Evolutionary conservation across 2,329 filamentous ascomycete species (phyloP).

Genomic region (Clonostachys solani): DNA sequence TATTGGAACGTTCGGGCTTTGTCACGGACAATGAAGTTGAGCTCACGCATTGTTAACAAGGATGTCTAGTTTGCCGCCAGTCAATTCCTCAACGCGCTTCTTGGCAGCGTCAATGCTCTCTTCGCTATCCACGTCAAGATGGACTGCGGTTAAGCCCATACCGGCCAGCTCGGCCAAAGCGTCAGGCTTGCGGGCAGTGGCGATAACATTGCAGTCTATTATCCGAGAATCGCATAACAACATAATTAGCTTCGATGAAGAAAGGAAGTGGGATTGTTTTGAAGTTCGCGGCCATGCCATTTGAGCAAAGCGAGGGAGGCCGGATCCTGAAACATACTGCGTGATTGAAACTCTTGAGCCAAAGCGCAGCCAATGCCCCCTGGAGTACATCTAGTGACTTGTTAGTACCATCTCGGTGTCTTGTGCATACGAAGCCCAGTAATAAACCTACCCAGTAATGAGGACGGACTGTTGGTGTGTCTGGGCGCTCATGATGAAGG

Average conservation of each 20-base stretch:
- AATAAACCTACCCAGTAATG: constrained; percentile 41
- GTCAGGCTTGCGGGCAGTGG: constrained; percentile 9
- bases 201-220: constrained; percentile 7
- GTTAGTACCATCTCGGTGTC: too few species aligned
- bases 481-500: neutral
- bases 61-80: constrained; percentile 32
- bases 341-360: constrained; percentile 45
- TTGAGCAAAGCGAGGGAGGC: too few species aligned
- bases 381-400: constrained; percentile 43
- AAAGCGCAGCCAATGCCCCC: constrained; percentile 54
- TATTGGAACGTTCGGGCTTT: too few species aligned
- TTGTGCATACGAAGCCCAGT: neutral
- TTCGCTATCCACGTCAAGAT: constrained; percentile 32
- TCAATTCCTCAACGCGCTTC: constrained; percentile 20
- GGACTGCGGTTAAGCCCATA: constrained; percentile 13
- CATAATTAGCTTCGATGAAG: too few species aligned
- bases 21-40: too few species aligned
- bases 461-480: constrained; percentile 35
- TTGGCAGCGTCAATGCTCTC: constrained; percentile 24
- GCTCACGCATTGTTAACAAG: constrained; percentile 32
- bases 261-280: too few species aligned
- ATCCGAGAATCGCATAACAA: too few species aligned
- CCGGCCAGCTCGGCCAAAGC: constrained; percentile 6
- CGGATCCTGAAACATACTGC: constrained; percentile 8
- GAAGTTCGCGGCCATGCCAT: too few species aligned